Percentiles rank a stretch among this genome's conserved stretches.
phyloP scores from a whole-genome alignment of 495 filamentous ascomycete genomes.

The Melanomma pulvis-pyrius region DNA sequence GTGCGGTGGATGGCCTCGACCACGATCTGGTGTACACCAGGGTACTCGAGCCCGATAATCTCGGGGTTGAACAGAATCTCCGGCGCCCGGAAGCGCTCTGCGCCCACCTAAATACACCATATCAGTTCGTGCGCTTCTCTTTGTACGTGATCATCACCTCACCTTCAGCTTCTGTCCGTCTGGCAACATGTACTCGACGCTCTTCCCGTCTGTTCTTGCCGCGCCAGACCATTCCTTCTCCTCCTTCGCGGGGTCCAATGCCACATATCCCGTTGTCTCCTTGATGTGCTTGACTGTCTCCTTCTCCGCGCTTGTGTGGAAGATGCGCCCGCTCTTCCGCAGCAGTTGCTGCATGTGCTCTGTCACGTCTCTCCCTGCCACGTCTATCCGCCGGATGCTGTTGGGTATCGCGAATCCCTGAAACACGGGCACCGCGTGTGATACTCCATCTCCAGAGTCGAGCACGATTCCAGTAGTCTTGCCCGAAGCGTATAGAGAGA shows the following conservation, averaged over 20 bases:
- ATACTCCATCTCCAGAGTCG: constrained; percentile 94
- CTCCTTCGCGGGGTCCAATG: constrained; percentile 85
- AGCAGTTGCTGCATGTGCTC: constrained; percentile 91
- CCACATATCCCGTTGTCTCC: constrained; percentile 91
- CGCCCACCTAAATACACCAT: constrained; percentile 62
- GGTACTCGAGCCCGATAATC: constrained; percentile 95
- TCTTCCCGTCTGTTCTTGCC: constrained; percentile 66
- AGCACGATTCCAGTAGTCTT: constrained; percentile 96
- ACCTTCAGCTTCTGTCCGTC: constrained; percentile 93
- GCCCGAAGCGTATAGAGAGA: constrained; percentile 94
- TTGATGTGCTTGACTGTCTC: constrained; percentile 97
- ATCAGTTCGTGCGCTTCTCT: constrained; percentile 22
- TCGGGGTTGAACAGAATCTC: constrained; percentile 98
- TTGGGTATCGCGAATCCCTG: constrained; percentile 97
- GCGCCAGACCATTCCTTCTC: constrained; percentile 89
- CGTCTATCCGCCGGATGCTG: constrained; percentile 92
- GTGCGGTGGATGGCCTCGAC: constrained; percentile 95
- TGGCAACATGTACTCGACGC: constrained; percentile 82
- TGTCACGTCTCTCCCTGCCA: constrained; percentile 96
- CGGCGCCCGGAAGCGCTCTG: constrained; percentile 91
- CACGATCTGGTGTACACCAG: constrained; percentile 95
- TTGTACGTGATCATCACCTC: constrained; percentile 36
- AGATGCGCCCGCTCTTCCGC: constrained; percentile 88
- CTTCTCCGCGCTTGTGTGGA: constrained; percentile 98
- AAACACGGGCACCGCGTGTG: constrained; percentile 96